These are phyloP conservation scores for Geotrichum candidum DNA, from an alignment of 1,139 yeast genomes.

Conservation along the genomic window DNA sequence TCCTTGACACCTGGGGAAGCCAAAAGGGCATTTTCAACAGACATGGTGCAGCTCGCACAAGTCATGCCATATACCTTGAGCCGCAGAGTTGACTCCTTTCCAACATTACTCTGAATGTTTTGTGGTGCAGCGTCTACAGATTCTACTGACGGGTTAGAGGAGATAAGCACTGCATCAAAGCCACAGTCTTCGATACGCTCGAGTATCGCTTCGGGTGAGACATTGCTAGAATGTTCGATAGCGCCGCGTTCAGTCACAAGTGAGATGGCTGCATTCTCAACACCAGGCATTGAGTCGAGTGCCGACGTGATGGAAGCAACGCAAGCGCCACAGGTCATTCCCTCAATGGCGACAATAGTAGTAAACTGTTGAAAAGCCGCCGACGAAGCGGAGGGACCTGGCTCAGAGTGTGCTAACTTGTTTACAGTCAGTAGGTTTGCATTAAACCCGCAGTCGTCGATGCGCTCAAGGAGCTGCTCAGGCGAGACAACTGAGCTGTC, in stretches of 20 bases:
- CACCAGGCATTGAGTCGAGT: conserved; percentile 46
- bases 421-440: conserved; percentile 32
- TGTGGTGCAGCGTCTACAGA: not conserved
- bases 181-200: conserved; percentile 68
- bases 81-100: conserved; percentile 7
- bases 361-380: not conserved
- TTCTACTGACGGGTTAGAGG: conserved; percentile 24
- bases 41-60: conserved; percentile 51
- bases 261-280: conserved; percentile 52
- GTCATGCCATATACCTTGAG: conserved; percentile 54
- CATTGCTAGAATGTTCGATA: conserved; percentile 44
- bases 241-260: conserved; percentile 67
- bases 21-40: conserved; percentile 45
- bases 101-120: not conserved
- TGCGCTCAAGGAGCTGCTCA: conserved; percentile 40
- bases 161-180: conserved; percentile 48
- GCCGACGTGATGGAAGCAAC: conserved; percentile 56
- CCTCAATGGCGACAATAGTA: conserved; percentile 23
- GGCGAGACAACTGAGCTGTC: conserved; percentile 32
- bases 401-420: not conserved
- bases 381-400: not conserved
- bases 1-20: conserved; percentile 42
- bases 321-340: conserved; percentile 86
- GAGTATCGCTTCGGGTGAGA: conserved; percentile 38
- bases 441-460: conserved; percentile 77